Conservation (phyloP, 75 land plant species). For the Pinus taeda region DNA sequence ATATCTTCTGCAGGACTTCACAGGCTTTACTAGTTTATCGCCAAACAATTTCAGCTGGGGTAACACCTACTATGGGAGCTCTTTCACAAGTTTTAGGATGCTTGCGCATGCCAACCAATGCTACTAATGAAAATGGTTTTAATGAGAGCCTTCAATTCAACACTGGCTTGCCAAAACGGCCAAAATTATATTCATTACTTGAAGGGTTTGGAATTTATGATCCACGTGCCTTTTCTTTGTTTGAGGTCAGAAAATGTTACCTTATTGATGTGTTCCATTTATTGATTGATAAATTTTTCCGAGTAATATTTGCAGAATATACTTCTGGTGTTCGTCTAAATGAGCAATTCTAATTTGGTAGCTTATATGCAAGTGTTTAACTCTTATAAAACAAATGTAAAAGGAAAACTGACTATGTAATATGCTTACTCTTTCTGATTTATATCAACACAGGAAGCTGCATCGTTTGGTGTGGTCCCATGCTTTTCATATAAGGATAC, state of each 20-base stretch:
- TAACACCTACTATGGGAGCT: slow-evolving; percentile 49
- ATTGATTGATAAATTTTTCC: background rate
- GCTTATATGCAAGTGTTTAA: background rate
- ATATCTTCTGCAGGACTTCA: slow-evolving; percentile 52
- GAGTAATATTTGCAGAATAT: background rate
- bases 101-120: slow-evolving; percentile 63
- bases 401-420: background rate
- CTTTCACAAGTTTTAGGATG: slow-evolving; percentile 84
- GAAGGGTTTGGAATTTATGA: slow-evolving; percentile 93
- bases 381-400: background rate
- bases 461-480: slow-evolving; percentile 68
- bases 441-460: slow-evolving; percentile 62
- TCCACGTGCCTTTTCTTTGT: slow-evolving; percentile 76
- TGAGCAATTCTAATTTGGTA: background rate
- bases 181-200: slow-evolving; percentile 31
- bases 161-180: slow-evolving; percentile 22
- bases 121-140: slow-evolving; percentile 21
- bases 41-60: slow-evolving; percentile 65
- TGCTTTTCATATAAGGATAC: slow-evolving; percentile 46
- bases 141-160: slow-evolving; percentile 35
- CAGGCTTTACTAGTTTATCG: slow-evolving; percentile 70
- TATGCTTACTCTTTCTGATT: background rate
- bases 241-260: slow-evolving; percentile 50
- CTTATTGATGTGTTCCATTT: slow-evolving; percentile 1
- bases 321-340: background rate